A percentile compares a stretch with the other conserved stretches of the same genome.
Conservation (phyloP, 768 basidiomycete genomes). For the Collybia mongolica region DNA sequence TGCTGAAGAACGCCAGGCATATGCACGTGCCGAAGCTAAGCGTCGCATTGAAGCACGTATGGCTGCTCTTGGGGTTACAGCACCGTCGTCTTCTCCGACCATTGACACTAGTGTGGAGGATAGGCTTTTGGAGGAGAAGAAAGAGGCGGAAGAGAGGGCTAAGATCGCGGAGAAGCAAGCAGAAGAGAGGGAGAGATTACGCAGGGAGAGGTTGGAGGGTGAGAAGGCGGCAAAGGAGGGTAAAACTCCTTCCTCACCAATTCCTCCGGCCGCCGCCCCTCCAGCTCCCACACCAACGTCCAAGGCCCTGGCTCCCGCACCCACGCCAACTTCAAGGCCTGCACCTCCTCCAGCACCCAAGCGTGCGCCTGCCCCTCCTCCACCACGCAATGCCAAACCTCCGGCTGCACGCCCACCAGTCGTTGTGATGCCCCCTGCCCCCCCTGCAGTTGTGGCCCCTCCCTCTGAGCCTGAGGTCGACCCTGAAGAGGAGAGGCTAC, state of each 20-base stretch:
- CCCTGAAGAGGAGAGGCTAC: slow-evolving; percentile 72
- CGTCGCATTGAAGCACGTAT: slow-evolving; percentile 82
- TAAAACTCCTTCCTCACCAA: slow-evolving; percentile 30
- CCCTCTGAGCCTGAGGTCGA: slow-evolving; percentile 54
- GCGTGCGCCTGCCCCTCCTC: slow-evolving; percentile 38
- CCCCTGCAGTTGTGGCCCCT: slow-evolving; percentile 12
- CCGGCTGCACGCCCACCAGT: slow-evolving; percentile 25
- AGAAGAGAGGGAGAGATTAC: slow-evolving; percentile 71
- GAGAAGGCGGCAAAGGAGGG: slow-evolving; percentile 66
- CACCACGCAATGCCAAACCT: slow-evolving; percentile 16
- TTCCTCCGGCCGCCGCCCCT: slow-evolving; percentile 19
- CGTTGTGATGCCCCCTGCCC: slow-evolving; percentile 17
- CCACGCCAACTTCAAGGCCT: slow-evolving; percentile 35
- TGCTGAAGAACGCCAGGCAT: slow-evolving; percentile 77
- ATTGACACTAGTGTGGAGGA: slow-evolving; percentile 85
- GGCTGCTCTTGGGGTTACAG: slow-evolving; percentile 75
- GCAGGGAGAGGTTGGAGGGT: slow-evolving; percentile 71
- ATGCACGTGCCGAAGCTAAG: slow-evolving; percentile 75
- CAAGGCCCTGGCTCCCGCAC: slow-evolving; percentile 38
- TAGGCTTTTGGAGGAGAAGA: slow-evolving; percentile 80
- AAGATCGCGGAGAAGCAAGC: slow-evolving; percentile 77
- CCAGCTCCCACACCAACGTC: slow-evolving; percentile 42
- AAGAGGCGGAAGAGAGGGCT: slow-evolving; percentile 87
- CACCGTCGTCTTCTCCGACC: slow-evolving; percentile 40
- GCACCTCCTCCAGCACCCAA: slow-evolving; percentile 27